A percentile compares a stretch with the other conserved stretches of the same genome.
Evolutionary conservation across 805 yeast species (phyloP).

Genomic region (Sporopachydermia lactativora): DNA sequence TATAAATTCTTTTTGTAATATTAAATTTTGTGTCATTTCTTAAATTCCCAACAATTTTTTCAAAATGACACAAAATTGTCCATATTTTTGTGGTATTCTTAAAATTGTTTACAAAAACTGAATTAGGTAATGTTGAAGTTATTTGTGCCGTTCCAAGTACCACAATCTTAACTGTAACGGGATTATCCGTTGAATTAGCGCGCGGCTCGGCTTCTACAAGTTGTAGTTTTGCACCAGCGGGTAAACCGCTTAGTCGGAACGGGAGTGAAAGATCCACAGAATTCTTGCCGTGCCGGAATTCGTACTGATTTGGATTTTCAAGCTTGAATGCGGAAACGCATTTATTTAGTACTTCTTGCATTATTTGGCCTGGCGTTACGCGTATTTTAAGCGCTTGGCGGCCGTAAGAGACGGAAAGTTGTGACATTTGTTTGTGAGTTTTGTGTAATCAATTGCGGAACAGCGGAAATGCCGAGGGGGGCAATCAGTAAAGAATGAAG

Average conservation of each 20-base stretch:
- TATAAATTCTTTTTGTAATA: conserved; percentile 9
- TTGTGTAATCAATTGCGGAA: neutral
- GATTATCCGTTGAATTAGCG: no score
- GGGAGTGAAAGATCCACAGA: conserved; percentile 27
- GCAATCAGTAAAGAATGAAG: no score
- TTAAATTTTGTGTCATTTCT: conserved; percentile 11
- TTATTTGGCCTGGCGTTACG: neutral
- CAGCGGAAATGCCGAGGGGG: neutral
- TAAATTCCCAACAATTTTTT: conserved; percentile 4
- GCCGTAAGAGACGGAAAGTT: neutral
- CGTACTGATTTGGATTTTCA: neutral
- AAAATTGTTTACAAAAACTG: conserved; percentile 10
- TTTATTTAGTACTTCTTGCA: neutral
- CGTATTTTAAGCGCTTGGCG: neutral
- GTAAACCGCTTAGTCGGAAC: conserved; percentile 27
- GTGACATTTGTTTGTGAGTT: neutral
- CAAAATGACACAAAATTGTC: conserved; percentile 12
- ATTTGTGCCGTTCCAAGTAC: conserved; percentile 3
- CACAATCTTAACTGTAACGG: neutral
- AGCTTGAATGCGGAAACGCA: neutral
- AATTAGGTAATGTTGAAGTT: conserved; percentile 9
- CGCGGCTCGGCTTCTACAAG: conserved; percentile 2
- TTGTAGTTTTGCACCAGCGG: conserved; percentile 28
- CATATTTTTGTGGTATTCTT: conserved; percentile 10
- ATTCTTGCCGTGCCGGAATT: conserved; percentile 18